A percentile compares a stretch with the other conserved stretches of the same genome.
phyloP scores from a whole-genome alignment of 2,329 filamentous ascomycete genomes.

The Zymoseptoria brevis region DNA sequence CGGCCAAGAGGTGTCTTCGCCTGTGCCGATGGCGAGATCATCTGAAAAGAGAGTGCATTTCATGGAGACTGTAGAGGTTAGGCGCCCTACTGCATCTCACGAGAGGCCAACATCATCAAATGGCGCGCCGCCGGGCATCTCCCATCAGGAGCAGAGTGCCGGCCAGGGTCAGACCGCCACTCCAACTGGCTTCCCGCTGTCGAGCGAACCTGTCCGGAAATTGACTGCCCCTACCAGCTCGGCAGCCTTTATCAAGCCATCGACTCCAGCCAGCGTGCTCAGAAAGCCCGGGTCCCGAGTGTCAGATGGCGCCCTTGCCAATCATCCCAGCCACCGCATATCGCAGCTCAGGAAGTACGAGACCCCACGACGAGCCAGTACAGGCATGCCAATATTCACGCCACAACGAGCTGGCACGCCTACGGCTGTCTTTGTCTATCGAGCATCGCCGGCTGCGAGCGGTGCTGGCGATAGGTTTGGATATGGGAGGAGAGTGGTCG shows the following conservation, averaged over 20 bases:
- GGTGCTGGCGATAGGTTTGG: neutral
- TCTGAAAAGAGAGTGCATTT: neutral
- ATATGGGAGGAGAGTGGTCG: constrained; percentile 6
- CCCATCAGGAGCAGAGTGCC: constrained; percentile 5
- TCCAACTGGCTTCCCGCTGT: neutral
- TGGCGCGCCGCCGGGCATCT: neutral
- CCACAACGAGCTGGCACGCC: neutral
- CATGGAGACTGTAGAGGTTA: constrained; percentile 1
- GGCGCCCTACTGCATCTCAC: neutral
- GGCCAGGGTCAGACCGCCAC: neutral
- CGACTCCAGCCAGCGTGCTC: neutral
- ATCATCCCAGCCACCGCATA: neutral
- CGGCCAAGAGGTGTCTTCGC: neutral
- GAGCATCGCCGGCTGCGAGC: constrained; percentile 1
- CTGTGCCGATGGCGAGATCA: neutral
- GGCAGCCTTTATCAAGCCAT: neutral
- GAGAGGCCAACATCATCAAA: neutral
- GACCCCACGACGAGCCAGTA: neutral
- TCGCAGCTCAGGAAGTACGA: constrained; percentile 4
- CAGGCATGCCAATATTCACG: neutral
- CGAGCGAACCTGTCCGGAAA: neutral
- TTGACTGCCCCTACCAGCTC: neutral
- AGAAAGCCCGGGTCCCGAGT: neutral
- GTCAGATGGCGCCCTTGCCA: neutral
- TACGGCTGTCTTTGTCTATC: constrained; percentile 2